These are phyloP conservation scores for Bipolaris bicolor DNA, from an alignment of 2,329 filamentous ascomycete species.

Conservation along the genomic window DNA sequence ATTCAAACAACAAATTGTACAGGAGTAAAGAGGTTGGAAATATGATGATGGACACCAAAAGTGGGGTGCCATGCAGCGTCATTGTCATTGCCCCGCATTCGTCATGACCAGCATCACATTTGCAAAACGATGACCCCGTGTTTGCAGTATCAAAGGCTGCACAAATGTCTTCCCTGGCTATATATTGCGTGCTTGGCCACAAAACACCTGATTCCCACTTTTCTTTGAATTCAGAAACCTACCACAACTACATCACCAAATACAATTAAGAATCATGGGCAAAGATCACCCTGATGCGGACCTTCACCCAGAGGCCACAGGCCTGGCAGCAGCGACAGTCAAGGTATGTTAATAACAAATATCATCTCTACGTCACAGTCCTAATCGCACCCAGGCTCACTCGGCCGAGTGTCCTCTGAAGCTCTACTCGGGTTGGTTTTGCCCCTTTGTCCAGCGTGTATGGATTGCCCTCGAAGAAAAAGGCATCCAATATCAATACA, in stretches of 20 bases:
- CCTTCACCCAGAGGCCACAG: slow-evolving; percentile 45
- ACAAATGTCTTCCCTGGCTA: background rate
- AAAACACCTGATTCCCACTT: background rate
- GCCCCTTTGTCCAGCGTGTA: slow-evolving; percentile 68
- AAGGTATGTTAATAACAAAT: slow-evolving; percentile 22
- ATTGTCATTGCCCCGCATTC: slow-evolving; percentile 24
- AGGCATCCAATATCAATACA: slow-evolving; percentile 73
- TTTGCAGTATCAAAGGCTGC: background rate
- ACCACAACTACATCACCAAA: background rate
- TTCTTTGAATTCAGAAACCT: background rate
- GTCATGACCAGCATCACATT: slow-evolving; percentile 17
- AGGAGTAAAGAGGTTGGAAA: background rate
- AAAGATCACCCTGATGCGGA: slow-evolving; percentile 46
- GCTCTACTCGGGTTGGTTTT: slow-evolving; percentile 79
- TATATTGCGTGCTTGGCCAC: background rate
- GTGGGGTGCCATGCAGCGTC: slow-evolving; percentile 12
- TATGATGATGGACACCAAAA: background rate
- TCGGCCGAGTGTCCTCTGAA: slow-evolving; percentile 60
- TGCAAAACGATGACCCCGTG: slow-evolving; percentile 15
- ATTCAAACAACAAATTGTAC: background rate
- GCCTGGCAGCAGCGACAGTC: slow-evolving; percentile 38
- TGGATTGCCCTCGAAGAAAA: slow-evolving; percentile 80
- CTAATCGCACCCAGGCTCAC: slow-evolving; percentile 33
- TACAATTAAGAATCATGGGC: slow-evolving; percentile 28
- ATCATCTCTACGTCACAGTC: background rate